Conservation (phyloP, 2,329 filamentous ascomycete species). For the Nemania sp. region DNA sequence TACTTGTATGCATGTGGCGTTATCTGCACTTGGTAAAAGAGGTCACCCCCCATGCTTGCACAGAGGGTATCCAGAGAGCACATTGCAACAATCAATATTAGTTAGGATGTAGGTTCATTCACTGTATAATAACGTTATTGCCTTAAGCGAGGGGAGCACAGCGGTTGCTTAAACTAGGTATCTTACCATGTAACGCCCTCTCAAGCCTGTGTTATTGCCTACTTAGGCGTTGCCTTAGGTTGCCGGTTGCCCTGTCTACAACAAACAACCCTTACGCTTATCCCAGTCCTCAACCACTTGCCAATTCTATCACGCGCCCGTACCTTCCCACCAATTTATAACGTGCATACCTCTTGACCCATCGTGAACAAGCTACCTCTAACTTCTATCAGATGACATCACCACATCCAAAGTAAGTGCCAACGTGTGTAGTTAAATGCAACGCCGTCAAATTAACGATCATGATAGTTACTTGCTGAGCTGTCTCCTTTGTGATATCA, state of each 20-base stretch:
- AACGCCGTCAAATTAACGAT: background rate
- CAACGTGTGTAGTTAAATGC: background rate
- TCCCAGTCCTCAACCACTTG: background rate
- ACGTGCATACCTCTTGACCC: background rate
- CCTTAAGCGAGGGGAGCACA: background rate
- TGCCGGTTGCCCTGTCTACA: background rate
- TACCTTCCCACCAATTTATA: background rate
- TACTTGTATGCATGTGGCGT: no score
- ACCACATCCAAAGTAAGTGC: background rate
- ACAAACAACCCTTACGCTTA: background rate
- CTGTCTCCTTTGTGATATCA: no score
- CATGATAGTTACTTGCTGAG: background rate
- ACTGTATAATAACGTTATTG: no score
- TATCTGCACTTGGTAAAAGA: no score
- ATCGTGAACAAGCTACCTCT: background rate
- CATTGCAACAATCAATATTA: no score
- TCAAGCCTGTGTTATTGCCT: background rate
- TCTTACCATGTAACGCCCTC: background rate
- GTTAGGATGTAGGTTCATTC: no score
- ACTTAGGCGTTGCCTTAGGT: background rate
- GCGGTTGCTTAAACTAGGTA: background rate
- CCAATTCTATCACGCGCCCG: background rate
- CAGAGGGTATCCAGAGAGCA: no score
- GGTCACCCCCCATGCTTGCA: no score
- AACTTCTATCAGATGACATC: background rate